Base-by-base conservation (phyloP, 148 eudicot species). In the Persicaria tinctoria region DNA sequence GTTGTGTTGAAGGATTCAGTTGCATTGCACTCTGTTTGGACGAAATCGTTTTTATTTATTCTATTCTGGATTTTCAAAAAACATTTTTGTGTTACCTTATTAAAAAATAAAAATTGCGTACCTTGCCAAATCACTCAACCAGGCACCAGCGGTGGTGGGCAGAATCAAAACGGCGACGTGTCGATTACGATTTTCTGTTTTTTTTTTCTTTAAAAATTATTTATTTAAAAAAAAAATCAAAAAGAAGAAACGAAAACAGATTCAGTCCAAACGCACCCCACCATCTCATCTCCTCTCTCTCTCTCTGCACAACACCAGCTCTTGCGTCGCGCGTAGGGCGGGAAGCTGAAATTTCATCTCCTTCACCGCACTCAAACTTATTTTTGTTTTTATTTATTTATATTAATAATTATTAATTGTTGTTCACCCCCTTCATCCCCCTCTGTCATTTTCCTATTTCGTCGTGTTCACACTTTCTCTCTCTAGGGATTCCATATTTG, bases 361-460 rank as follows among this genome's bases (percentile, higher is more conserved):
- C 5, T 32, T 32, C 41, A 9, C 45, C 12, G 46, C 45, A 23
- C 46, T 32, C 45, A 63, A 63, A 23, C 11, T 32, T 10, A 3
- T 32, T 32, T 27, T 66, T n/a, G 9, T 66, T 41, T 44, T 13
- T 18, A 41, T 41, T 47, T 38, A 23, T 23, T 32, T 32, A 32
- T 32, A 32, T 32, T 32, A 32, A 32, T 32, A 32, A 32, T 32
- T 32, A 32, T 32, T 32, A 32, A 32, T 32, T 16, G 47, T 47
- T 8, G 41, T 14, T 23, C 38, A 10, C n/a, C 44, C 66, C 5
- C 38, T 60, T 12, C 9, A 23, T 41, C n/a, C 0, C 8, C 44
- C 70, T 66, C 47, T 66, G 70, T 66, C 70, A 66, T 66, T 66
- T 66, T 41, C 70, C 70, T 66, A 66, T 38, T 66, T 66, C 14